Conservation (phyloP, 106 monocot species). For the Dioscorea zingiberensis region DNA sequence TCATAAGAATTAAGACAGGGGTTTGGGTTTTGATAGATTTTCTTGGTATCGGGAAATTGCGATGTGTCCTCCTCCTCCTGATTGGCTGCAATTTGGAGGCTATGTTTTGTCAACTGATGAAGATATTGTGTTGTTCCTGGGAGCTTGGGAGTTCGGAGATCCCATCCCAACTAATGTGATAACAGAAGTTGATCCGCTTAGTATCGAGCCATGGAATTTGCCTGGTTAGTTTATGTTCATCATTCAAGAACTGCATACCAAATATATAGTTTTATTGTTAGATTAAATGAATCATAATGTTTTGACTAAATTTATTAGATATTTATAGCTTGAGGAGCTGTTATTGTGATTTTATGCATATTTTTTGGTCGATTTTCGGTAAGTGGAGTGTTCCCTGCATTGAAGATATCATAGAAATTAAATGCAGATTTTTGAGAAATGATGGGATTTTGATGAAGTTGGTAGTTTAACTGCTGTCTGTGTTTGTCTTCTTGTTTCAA, state of each 20-base stretch:
- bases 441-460: neutral
- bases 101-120: conserved; percentile 16
- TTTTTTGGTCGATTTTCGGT: neutral
- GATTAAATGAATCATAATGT: no score
- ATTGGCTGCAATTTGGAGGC: neutral
- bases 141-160: conserved; percentile 22
- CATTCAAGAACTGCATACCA: neutral
- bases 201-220: conserved; percentile 21
- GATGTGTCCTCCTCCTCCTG: conserved; percentile 10
- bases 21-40: no score
- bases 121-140: conserved; percentile 18
- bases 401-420: neutral
- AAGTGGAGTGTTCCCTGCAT: no score
- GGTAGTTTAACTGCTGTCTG: neutral
- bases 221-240: conserved; percentile 18
- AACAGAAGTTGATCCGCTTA: conserved; percentile 37
- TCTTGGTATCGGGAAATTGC: neutral
- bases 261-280: no score
- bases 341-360: neutral
- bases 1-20: no score
- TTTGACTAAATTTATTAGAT: no score
- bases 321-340: no score
- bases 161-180: conserved; percentile 28
- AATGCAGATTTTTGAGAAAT: no score
- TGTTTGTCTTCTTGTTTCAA: no score